Base-by-base conservation (phyloP, 805 yeast species). In the Metschnikowia vanudenii region DNA sequence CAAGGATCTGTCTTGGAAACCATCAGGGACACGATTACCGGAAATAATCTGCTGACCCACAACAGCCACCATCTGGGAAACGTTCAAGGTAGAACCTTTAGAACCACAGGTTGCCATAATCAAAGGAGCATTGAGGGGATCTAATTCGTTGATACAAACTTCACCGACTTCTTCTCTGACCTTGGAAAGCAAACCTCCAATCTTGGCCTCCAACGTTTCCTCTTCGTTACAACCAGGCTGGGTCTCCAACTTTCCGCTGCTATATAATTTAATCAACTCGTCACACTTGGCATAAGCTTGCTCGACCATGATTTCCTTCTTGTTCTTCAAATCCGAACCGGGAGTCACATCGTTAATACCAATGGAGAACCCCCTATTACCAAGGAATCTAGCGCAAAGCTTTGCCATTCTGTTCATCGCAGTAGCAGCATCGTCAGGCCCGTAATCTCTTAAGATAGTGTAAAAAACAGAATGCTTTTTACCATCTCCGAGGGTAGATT, bases 371-470 rank as follows among this genome's bases (percentile, higher is more conserved):
- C 99, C 99, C 46, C 97, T 76, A 61, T 91, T 88, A 50, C 98
- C 99, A 61, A 94, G 74, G 65, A 70, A 94, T 60, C 99, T 76
- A 1, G 99, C 98, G 76, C 98, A 91, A 58, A 95, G 70, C 69
- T 95, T 95, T n/a, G 99, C 97, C 98, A 94, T 91, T 64, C 99
- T 77, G 67, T 95, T 92, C 99, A 94, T 94, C 5, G 98, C 96
- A 20, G 71, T 73, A 3, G 97, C 97, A 1, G 99, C 98, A 58
- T 86, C 97, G 55, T 83, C 85, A 5, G 99, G 87, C n/a, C 99
- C 99, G 64, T 85, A 91, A 64, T 94, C 99, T 69, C 99, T 78
- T 50, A 94, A 70, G 54, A 94, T 94, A 0, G 97, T 89, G 63
- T 95, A 94, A 61, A 94, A 94, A 0, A 94, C 96, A 6, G 97